Evolutionary conservation across 495 filamentous ascomycete genomes (phyloP), one percentile per base, ranked within the genome.

Genomic region (Penicillium atrosanguineum): DNA sequence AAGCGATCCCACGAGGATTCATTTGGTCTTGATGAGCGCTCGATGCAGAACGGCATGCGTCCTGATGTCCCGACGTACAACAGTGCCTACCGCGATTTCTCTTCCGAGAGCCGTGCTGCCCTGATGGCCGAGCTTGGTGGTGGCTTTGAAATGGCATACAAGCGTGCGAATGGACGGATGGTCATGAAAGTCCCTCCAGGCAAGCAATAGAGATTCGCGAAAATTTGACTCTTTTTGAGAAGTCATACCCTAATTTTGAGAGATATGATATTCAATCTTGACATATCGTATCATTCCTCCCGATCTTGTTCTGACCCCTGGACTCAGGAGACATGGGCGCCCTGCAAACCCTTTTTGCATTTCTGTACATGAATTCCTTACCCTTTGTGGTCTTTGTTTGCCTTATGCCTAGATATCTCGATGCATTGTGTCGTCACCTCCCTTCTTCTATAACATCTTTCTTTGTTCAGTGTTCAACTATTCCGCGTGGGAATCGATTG

Each of bases 31-130:
- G 68, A 74, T 45, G 70, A 78, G 0, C 67, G 71, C 15, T 62
- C 77, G 5, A 69, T 81, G 42, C 68, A 74, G 43, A 78, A 83
- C 57, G 79, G 79, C 44, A 77, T 76, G 71, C 77, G 81, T 20
- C 77, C 78, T 8, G 69, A 72, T 45, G 61, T 58, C n/a, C 69
- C 74, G 15, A 44, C 64, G 16, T 65, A 70, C 46, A 50, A 65
- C 4, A 56, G 39, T 44, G 48, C 47, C 0, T 58, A 63, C 34
- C 70, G 66, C 15, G 61, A 71, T 38, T 56, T 58, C 34, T 68
- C 69, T 3, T 66, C 62, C 6, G 69, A 65, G 21, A 60, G 60
- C 18, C 62, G 67, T 15, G 57, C 55, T 15, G 63, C 65, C 7
- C 55, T 65, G 19, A 68, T 75, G 48, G 59, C 63, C 26, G 70